phyloP scores from a whole-genome alignment of 495 filamentous ascomycete genomes.

The Penicillium bovifimosum region DNA sequence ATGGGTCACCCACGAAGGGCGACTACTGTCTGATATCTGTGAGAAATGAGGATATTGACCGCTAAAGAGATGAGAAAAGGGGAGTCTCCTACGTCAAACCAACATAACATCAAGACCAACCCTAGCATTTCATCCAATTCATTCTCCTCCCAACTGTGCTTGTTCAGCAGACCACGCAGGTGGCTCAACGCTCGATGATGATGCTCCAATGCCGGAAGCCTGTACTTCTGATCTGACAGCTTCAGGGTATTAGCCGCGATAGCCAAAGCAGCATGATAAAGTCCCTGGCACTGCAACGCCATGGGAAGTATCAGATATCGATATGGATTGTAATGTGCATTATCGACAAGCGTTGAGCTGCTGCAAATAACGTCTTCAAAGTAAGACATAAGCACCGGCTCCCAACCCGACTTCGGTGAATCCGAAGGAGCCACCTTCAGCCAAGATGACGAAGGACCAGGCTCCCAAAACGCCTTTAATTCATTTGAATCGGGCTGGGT shows the following conservation, averaged over 20 bases:
- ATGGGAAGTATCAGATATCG: constrained; percentile 26
- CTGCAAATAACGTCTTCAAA: constrained; percentile 24
- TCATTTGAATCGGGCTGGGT: neutral
- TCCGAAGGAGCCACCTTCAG: constrained; percentile 2
- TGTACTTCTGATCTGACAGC: constrained; percentile 15
- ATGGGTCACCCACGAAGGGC: constrained; percentile 25
- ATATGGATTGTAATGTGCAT: constrained; percentile 23
- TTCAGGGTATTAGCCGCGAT: constrained; percentile 20
- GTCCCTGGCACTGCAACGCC: constrained; percentile 19
- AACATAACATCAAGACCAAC: constrained; percentile 24
- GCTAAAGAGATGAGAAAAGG: neutral
- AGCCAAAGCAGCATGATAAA: constrained; percentile 24
- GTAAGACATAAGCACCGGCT: constrained; percentile 18
- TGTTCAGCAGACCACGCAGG: constrained; percentile 7
- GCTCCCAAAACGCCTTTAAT: neutral
- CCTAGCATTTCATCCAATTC: constrained; percentile 24
- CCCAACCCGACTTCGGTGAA: constrained; percentile 7
- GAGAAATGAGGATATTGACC: neutral
- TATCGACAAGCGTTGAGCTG: constrained; percentile 22
- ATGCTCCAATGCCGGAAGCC: constrained; percentile 15
- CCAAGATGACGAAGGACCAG: neutral
- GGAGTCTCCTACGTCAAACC: constrained; percentile 13
- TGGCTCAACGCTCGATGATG: constrained; percentile 14
- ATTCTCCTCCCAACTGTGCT: constrained; percentile 12
- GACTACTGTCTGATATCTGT: constrained; percentile 23